Conservation (phyloP, 129 eudicot genomes). For the Apium graveolens region DNA sequence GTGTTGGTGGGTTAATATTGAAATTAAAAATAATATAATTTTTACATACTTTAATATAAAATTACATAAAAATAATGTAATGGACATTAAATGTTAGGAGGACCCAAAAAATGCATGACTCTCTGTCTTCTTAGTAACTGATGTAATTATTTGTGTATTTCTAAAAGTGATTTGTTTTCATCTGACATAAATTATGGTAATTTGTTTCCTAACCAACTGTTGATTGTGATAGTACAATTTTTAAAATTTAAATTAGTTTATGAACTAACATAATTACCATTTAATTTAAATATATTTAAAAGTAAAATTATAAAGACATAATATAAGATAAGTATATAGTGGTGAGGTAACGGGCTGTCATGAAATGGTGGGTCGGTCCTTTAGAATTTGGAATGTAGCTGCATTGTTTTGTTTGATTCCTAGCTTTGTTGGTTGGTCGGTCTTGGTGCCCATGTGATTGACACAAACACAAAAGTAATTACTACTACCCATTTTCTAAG, state of each 20-base stretch:
- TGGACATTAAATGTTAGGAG: too few relatives aligned
- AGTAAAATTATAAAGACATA: background rate
- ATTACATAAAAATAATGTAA: too few relatives aligned
- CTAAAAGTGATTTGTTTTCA: background rate
- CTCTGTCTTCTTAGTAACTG: background rate
- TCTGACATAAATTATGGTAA: background rate
- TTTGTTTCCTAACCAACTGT: background rate
- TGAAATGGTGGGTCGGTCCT: background rate
- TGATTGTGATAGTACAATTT: background rate
- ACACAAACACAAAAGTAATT: background rate
- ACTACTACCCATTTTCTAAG: background rate
- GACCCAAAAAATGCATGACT: too few relatives aligned
- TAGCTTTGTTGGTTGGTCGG: background rate
- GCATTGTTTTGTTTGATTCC: constrained; percentile 1
- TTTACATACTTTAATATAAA: too few relatives aligned
- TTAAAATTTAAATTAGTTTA: background rate
- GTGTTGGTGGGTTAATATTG: too few relatives aligned
- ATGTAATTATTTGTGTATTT: background rate
- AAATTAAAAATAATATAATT: too few relatives aligned
- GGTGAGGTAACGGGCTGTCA: background rate
- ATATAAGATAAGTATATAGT: background rate
- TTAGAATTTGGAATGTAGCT: background rate
- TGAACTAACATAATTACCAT: too few relatives aligned
- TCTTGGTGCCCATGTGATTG: constrained; percentile 8
- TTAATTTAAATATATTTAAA: background rate